Evolutionary conservation across 805 yeast species (phyloP), one percentile per base, ranked within the genome.

Genomic region (Yarrowia porcina): DNA sequence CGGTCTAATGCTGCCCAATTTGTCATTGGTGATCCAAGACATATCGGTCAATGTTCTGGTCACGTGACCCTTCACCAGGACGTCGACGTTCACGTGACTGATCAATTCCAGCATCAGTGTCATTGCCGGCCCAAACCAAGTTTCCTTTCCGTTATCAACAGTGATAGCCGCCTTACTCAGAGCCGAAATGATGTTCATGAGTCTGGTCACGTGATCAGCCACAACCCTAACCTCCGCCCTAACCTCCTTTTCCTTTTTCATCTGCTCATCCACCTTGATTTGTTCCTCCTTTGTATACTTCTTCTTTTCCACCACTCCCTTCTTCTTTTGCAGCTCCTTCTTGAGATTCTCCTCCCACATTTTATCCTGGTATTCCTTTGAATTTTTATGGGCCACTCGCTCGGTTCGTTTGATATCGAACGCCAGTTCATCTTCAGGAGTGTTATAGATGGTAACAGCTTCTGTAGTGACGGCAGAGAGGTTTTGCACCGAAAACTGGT

Each of bases 281-380:
- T 84, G 88, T 65, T 94, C 96, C 70, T 92, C 97, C 66, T 84
- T 87, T 2, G 96, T 80, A 41, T 86, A 76, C 69, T 88, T 88
- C 73, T 81, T 85, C 45, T 64, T 59, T 18, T 65, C 52, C 3
- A 64, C 65, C 21, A 54, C 52, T 4, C 39, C 59, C 27, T 41
- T 61, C 21, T 69, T 61, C 39, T 64, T 68, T 8, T 59, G 85
- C 36, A 91, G 78, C 69, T 90, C 93, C 66, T 84, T 84, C 69
- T 93, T 83, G 32, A 94, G 81, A 59, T 82, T 82, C 67, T 87
- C 91, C 71, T 94, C 99, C 98, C 98, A 93, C 72, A 89, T 85
- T 64, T 82, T 76, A 1, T 92, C 88, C 69, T 88, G 96, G 69
- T 90, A 90, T 69, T 91, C 97, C 70, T 86, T 91, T 0, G 89